Evolutionary conservation across 2,329 filamentous ascomycete genomes (phyloP), one percentile per base, ranked within the genome.

Genomic region (Proliferodiscus dingleyae): DNA sequence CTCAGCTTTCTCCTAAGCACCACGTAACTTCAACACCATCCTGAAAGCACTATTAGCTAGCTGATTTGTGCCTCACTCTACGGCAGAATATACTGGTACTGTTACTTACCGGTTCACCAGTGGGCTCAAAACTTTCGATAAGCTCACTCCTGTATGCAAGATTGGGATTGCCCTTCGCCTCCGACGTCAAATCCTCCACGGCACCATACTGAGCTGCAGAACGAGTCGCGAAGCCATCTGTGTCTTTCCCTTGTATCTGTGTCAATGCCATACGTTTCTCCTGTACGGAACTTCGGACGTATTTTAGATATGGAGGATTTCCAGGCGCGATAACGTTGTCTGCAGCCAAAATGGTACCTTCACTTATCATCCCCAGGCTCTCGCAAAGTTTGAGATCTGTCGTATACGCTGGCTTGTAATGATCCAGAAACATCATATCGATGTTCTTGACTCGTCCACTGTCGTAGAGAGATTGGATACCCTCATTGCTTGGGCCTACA

Each of bases 311-410:
- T 1, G 76, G 77, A 4, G 83, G 83, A 54, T 86, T 87, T 1
- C 83, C 84, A 1, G 83, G 83, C 58, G 78, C 79, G 58, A 87
- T 78, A 42, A 87, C 76, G 59, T 88, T 88, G 59, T 88, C 83
- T 1, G 83, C 84, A 0, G 76, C 81, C 16, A 85, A 66, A 0
- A 85, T 73, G 1, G 75, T 76, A 0, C 85, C 85, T 0, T 74
- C 71, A 0, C 69, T 70, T 3, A 93, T 70, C 28, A 91, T 62
- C 0, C 73, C 75, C 4, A 90, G 68, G 30, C 85, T 73, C 67
- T 93, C 87, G 61, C 83, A 87, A 0, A 89, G 73, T 66, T 89
- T 89, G 50, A 91, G 65, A 57, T 93, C 88, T 0, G 77, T 74
- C 1, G 77, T 78, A 62, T 91, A 93, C 0, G 81, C 77, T 0